These are phyloP conservation scores for Magnaporthales sp. DNA, from an alignment of 2,329 filamentous ascomycete genomes.

Conservation along the genomic window DNA sequence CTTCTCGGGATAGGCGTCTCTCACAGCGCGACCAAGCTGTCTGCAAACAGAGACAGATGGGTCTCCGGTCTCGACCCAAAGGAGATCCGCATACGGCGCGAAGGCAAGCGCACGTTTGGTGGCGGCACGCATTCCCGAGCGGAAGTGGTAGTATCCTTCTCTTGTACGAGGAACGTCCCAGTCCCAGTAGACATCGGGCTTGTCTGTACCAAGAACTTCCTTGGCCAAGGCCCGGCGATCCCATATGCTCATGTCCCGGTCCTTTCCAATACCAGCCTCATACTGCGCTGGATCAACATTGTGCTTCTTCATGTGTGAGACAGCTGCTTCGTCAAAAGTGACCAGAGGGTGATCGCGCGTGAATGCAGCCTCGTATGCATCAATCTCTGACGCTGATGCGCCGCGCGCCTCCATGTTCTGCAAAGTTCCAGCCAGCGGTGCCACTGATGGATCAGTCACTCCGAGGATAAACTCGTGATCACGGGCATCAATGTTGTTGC, in stretches of 20 bases:
- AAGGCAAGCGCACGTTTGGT: conserved; percentile 92
- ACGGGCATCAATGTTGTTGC: conserved; percentile 82
- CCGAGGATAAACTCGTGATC: conserved; percentile 89
- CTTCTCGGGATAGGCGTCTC: conserved; percentile 63
- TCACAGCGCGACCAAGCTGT: conserved; percentile 69
- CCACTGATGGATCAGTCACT: conserved; percentile 29
- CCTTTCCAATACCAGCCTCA: conserved; percentile 47
- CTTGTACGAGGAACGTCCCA: conserved; percentile 90
- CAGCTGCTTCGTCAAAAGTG: conserved; percentile 85
- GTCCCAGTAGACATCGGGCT: conserved; percentile 58
- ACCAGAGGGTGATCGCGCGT: conserved; percentile 77
- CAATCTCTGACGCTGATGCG: conserved; percentile 70
- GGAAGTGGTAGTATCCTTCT: conserved; percentile 90
- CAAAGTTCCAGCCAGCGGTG: conserved; percentile 59
- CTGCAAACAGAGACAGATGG: conserved; percentile 72
- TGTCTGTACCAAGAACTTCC: conserved; percentile 52
- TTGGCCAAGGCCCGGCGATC: conserved; percentile 66
- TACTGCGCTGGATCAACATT: conserved; percentile 60
- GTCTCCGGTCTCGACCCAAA: conserved; percentile 95
- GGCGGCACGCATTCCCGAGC: conserved; percentile 72
- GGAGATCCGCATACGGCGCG: conserved; percentile 83
- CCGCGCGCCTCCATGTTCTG: conserved; percentile 83
- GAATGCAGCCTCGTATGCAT: conserved; percentile 80
- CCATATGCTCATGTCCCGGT: conserved; percentile 69
- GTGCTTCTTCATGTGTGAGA: conserved; percentile 61